These are phyloP conservation scores for Blastobotrys proliferans DNA, from an alignment of 1,139 yeast genomes.

Conservation along the genomic window DNA sequence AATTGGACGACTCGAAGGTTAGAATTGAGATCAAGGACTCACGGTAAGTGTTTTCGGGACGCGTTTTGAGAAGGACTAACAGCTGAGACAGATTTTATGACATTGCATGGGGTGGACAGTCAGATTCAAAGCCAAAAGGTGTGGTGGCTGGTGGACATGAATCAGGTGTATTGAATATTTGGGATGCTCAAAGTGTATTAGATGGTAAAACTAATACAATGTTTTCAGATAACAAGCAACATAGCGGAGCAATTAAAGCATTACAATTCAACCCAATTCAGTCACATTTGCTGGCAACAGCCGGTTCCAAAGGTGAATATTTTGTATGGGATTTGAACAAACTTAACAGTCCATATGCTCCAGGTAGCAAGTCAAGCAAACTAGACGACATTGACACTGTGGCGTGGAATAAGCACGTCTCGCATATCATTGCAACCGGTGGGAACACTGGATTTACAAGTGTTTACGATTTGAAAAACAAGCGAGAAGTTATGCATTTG, in stretches of 20 bases:
- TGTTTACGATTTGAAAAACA: conserved; percentile 88
- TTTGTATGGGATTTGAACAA: conserved; percentile 81
- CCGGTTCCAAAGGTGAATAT: conserved; percentile 83
- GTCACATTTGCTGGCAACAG: conserved; percentile 71
- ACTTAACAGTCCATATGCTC: conserved; percentile 56
- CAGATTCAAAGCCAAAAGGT: conserved; percentile 51
- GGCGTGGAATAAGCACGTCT: conserved; percentile 83
- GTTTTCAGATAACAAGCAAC: conserved; percentile 49
- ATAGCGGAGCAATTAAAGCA: conserved; percentile 66
- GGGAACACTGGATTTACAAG: conserved; percentile 81
- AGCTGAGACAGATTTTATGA: conserved; percentile 56
- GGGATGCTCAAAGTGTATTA: conserved; percentile 50
- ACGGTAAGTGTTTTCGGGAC: conserved; percentile 3
- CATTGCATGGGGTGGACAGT: conserved; percentile 77
- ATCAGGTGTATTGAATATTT: conserved; percentile 72
- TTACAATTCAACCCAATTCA: conserved; percentile 77
- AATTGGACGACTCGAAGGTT: conserved; percentile 33
- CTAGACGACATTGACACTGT: conserved; percentile 77
- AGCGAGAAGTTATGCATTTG: conserved; percentile 83
- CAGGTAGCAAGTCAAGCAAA: conserved; percentile 65
- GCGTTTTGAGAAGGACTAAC: conserved; percentile 1
- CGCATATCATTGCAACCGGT: conserved; percentile 88
- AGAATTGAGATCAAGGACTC: conserved; percentile 11
- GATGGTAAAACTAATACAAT: conserved; percentile 22
- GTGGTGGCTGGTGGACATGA: conserved; percentile 88